Conservation (phyloP, 176 grass and related monocot species). For the Raddia guianensis region DNA sequence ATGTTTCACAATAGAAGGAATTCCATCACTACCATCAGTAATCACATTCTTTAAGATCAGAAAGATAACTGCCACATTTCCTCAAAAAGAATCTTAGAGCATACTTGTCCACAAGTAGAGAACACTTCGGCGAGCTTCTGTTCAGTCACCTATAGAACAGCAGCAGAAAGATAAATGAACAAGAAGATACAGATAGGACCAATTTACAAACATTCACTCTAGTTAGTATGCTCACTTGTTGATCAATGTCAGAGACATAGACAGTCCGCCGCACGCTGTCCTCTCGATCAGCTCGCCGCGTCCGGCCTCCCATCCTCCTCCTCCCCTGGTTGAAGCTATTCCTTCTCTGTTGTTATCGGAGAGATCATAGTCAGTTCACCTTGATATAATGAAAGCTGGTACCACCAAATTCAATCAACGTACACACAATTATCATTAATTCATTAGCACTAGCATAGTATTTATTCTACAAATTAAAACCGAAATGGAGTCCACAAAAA, state of each 20-base stretch:
- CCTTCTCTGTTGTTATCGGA: constrained; percentile 54
- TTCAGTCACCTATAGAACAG: constrained; percentile 79
- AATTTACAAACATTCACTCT: not conserved
- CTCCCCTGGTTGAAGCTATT: constrained; percentile 64
- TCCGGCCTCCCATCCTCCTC: constrained; percentile 47
- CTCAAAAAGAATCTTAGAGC: constrained; percentile 37
- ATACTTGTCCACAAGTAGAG: constrained; percentile 85
- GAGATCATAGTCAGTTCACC: constrained; percentile 27
- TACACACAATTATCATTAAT: not conserved
- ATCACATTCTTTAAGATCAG: not conserved
- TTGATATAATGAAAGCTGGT: not conserved
- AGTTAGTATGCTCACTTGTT: constrained; percentile 58
- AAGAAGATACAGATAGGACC: constrained; percentile 27
- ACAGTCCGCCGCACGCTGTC: constrained; percentile 82
- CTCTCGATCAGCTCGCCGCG: constrained; percentile 58
- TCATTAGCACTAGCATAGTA: not conserved
- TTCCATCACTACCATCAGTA: not conserved
- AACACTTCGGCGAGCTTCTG: constrained; percentile 95
- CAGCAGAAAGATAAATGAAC: constrained; percentile 35
- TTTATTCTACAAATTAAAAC: constrained; percentile 2
- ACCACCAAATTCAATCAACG: constrained; percentile 34
- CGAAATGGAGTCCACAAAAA: constrained; percentile 16
- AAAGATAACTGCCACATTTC: not conserved
- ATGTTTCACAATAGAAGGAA: not conserved
- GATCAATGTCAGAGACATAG: constrained; percentile 96